phyloP scores from a whole-genome alignment of 305 asterid genomes.

The Rubia tinctorum region DNA sequence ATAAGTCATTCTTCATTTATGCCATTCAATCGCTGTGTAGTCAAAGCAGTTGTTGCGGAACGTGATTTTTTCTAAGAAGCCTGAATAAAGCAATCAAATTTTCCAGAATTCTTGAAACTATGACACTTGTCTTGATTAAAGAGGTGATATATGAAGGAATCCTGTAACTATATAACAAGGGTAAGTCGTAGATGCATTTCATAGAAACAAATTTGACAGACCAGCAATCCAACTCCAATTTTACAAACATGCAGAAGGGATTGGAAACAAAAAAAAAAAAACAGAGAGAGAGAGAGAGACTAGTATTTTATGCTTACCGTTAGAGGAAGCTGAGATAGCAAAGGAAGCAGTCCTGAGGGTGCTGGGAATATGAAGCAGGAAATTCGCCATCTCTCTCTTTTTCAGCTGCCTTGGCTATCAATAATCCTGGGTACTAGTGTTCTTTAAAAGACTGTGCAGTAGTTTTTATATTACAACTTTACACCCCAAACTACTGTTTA shows the following conservation, averaged over 20 bases:
- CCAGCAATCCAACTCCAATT: background rate
- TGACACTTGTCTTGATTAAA: background rate
- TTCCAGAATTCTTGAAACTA: background rate
- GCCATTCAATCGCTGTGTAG: background rate
- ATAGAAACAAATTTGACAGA: background rate
- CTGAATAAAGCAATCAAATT: background rate
- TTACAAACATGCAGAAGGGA: background rate
- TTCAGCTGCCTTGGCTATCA: constrained; percentile 9
- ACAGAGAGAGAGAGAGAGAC: background rate
- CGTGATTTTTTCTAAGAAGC: background rate
- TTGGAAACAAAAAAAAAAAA: background rate
- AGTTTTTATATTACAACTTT: background rate
- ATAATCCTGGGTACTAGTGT: background rate
- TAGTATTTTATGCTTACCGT: constrained; percentile 33
- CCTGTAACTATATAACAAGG: background rate
- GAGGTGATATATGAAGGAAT: background rate
- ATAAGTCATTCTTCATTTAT: background rate
- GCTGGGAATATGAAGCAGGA: constrained; percentile 43
- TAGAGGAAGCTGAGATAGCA: constrained; percentile 51
- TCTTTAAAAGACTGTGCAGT: background rate
- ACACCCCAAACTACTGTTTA: background rate
- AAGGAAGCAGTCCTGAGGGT: constrained; percentile 33
- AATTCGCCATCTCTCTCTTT: constrained; percentile 42
- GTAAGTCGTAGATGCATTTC: background rate
- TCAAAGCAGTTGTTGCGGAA: background rate